Evolutionary conservation across 495 filamentous ascomycete genomes (phyloP).

Genomic region (Cercophora newfieldiana): DNA sequence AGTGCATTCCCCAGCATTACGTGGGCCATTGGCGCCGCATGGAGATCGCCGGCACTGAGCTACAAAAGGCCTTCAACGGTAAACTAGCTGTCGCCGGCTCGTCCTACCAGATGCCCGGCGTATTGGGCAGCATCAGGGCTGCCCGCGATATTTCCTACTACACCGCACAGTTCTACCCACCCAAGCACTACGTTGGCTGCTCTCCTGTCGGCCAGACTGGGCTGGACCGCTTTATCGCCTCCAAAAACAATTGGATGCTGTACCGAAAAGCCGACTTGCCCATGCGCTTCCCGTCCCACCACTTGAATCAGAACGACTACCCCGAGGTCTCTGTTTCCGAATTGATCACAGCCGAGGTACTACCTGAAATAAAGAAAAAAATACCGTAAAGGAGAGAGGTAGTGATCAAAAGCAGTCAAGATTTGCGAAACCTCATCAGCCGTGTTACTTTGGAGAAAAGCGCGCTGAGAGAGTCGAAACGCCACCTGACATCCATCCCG

Average conservation of each 20-base stretch:
- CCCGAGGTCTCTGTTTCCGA: too few relatives aligned
- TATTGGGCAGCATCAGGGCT: slow-evolving; percentile 41
- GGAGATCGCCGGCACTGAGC: slow-evolving; percentile 53
- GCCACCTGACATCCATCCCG: too few relatives aligned
- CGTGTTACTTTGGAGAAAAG: too few relatives aligned
- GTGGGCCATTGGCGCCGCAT: slow-evolving; percentile 73
- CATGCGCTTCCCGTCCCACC: background rate
- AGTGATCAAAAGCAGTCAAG: too few relatives aligned
- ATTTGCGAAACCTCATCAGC: too few relatives aligned
- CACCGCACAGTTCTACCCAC: slow-evolving; percentile 20
- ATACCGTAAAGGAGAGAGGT: too few relatives aligned
- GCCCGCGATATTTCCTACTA: slow-evolving; percentile 38
- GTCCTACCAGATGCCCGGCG: slow-evolving; percentile 60
- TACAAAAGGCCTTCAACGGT: slow-evolving; percentile 59
- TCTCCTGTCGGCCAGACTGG: slow-evolving; percentile 38
- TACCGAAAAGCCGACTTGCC: background rate
- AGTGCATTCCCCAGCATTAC: slow-evolving; percentile 88
- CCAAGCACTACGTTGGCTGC: background rate
- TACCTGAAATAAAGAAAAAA: too few relatives aligned
- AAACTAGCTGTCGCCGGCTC: slow-evolving; percentile 74
- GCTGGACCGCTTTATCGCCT: slow-evolving; percentile 29
- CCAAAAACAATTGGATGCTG: background rate
- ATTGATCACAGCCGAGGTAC: too few relatives aligned
- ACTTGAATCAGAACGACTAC: too few relatives aligned
- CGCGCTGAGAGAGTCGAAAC: too few relatives aligned